Percentiles rank a stretch among this genome's conserved stretches.
Conservation (phyloP, 2,329 filamentous ascomycete species). For the Pseudogymnoascus sp. region DNA sequence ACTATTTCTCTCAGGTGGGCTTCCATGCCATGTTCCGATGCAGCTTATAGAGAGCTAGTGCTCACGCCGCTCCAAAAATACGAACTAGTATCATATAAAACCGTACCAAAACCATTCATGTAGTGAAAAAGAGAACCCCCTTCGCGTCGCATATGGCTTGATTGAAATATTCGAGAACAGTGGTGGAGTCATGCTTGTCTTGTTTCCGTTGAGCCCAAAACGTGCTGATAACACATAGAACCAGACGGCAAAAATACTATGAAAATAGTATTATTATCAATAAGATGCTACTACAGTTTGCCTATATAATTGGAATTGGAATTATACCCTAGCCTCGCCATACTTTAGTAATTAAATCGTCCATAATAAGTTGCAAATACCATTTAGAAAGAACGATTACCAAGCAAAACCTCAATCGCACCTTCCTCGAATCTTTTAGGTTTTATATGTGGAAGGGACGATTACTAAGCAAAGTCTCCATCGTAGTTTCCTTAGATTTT, state of each 20-base stretch:
- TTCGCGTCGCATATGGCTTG: neutral
- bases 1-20: no score
- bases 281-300: neutral
- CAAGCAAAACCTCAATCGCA: no score
- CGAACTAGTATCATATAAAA: no score
- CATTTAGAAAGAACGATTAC: no score
- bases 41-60: no score
- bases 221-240: neutral
- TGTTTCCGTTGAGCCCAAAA: neutral
- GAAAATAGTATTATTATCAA: neutral
- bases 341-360: neutral
- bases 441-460: no score
- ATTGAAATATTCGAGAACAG: neutral
- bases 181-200: neutral
- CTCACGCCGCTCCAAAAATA: no score
- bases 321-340: neutral
- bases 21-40: no score
- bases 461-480: no score
- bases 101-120: no score
- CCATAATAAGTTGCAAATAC: neutral
- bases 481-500: no score
- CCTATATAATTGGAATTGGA: neutral
- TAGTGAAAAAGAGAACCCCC: neutral
- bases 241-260: neutral
- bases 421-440: no score